A percentile compares a stretch with the other conserved stretches of the same genome.
Evolutionary conservation across 2,329 filamentous ascomycete genomes (phyloP).

Genomic region (Exophiala phaeomuriformis): DNA sequence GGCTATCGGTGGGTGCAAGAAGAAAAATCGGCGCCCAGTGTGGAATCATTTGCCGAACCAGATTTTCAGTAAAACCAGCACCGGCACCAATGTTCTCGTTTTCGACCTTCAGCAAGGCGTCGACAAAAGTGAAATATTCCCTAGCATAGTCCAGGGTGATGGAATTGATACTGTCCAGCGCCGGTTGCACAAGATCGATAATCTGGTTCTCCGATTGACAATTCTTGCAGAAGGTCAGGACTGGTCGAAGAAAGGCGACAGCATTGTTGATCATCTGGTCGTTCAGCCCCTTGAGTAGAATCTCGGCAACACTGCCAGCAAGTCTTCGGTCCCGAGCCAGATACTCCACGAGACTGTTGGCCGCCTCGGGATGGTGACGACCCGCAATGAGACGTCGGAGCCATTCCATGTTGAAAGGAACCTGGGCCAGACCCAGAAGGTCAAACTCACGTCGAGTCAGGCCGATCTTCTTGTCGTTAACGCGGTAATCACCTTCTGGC

Average conservation of each 20-base stretch:
- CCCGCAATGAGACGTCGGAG: conserved; percentile 59
- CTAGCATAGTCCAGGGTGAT: conserved; percentile 43
- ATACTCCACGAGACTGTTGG: conserved; percentile 50
- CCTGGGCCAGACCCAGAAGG: conserved; percentile 14
- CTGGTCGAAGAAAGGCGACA: conserved; percentile 53
- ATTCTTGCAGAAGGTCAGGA: conserved; percentile 46
- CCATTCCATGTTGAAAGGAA: conserved; percentile 40
- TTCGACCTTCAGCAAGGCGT: conserved; percentile 42
- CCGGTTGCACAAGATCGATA: conserved; percentile 35
- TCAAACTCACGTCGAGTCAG: conserved; percentile 10
- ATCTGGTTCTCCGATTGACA: conserved; percentile 35
- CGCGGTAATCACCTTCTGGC: conserved; percentile 42
- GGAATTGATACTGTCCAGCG: conserved; percentile 42
- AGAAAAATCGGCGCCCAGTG: conserved; percentile 49
- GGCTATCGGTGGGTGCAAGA: conserved; percentile 41
- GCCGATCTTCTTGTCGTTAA: conserved; percentile 21
- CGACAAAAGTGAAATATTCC: conserved; percentile 48
- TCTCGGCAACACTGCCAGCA: conserved; percentile 41
- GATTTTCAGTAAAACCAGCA: conserved; percentile 30
- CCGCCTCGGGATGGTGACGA: conserved; percentile 49
- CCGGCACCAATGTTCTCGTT: conserved; percentile 29
- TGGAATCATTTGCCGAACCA: conserved; percentile 37
- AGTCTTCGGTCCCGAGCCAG: conserved; percentile 48
- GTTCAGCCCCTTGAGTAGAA: conserved; percentile 49
- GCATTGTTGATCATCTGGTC: conserved; percentile 47